phyloP scores from a whole-genome alignment of 495 filamentous ascomycete genomes.

The Aspergillus carlsbadensis region DNA sequence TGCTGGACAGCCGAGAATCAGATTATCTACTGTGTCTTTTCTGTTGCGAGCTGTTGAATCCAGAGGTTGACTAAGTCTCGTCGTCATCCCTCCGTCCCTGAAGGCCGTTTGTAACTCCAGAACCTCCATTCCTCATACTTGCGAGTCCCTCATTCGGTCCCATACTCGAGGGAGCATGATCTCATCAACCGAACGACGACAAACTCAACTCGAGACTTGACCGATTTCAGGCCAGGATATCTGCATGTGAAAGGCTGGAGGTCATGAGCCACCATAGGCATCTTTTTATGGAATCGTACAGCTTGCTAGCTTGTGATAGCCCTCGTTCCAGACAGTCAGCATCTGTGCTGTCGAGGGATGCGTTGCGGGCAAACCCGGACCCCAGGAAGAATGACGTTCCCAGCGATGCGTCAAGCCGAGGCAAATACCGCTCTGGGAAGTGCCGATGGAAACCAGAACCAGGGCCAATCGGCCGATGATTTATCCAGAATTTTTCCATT shows the following conservation, averaged over 20 bases:
- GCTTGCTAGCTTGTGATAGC: not conserved
- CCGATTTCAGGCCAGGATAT: not conserved
- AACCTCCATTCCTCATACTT: not conserved
- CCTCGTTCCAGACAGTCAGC: not conserved
- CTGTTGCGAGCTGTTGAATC: no score
- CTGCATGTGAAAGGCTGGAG: not conserved
- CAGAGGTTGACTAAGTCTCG: not conserved
- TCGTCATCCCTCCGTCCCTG: not conserved
- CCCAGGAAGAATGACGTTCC: slow-evolving; percentile 15
- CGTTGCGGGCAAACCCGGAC: not conserved
- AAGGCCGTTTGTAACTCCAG: no score
- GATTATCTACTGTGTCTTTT: not conserved
- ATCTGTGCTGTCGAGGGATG: not conserved
- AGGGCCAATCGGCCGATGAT: not conserved
- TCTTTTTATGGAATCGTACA: not conserved
- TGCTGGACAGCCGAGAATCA: slow-evolving; percentile 5
- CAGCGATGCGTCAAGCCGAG: slow-evolving; percentile 6
- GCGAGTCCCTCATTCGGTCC: not conserved
- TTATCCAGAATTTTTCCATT: slow-evolving; percentile 1
- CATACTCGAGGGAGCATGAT: not conserved
- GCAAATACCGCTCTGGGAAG: slow-evolving; percentile 7
- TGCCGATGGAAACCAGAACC: slow-evolving; percentile 3
- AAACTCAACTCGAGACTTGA: not conserved
- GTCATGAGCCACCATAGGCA: not conserved
- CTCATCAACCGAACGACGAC: not conserved